Base-by-base conservation (phyloP, 768 basidiomycete genomes). In the Termitomyces sp. region DNA sequence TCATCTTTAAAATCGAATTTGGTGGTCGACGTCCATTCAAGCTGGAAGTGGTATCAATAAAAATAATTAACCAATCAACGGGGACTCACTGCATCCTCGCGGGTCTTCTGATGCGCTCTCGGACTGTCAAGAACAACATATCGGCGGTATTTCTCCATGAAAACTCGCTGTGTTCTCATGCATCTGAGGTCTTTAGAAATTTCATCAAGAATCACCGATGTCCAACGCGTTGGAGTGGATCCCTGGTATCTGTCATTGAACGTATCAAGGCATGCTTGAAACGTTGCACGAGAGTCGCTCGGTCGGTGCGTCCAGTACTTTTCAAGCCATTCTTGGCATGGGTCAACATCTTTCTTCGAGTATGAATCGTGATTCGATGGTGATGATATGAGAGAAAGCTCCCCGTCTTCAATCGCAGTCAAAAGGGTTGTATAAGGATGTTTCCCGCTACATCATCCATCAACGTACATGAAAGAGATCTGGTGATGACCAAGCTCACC, bases 111-210 rank as follows among this genome's bases (percentile, higher is more conserved):
- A 11, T 59, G 61, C 63, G 81, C 76, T 38, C 68, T 70, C 48
- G 73, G 68, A 53, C 76, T 75, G 65, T 70, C 79, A 39, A 92
- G 74, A 0, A 89, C 78, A 9, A 89, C 83, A 72, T 83, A 92
- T 24, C 91, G 82, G 24, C 91, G 81, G 67, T 87, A 86, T 32
- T 76, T 66, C 51, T 79, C 71, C 82, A 88, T 85, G 44, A 91
- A 76, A 16, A 66, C 71, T 16, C 86, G 88, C 63, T 91, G 89
- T 50, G 73, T 71, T 66, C 89, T 87, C 78, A 90, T 82, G 45
- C 65, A 67, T 33, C 69, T 62, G 63, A 91, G 67, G 63, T 88
- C 84, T 15, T 73, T 69, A 2, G 73, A 69, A 42, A 91, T 76
- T 36, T 82, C 80, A 33, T 69, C 65, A 45, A 84, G 80, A n/a